phyloP scores from a whole-genome alignment of 768 basidiomycete species.

The Auricularia sp. region DNA sequence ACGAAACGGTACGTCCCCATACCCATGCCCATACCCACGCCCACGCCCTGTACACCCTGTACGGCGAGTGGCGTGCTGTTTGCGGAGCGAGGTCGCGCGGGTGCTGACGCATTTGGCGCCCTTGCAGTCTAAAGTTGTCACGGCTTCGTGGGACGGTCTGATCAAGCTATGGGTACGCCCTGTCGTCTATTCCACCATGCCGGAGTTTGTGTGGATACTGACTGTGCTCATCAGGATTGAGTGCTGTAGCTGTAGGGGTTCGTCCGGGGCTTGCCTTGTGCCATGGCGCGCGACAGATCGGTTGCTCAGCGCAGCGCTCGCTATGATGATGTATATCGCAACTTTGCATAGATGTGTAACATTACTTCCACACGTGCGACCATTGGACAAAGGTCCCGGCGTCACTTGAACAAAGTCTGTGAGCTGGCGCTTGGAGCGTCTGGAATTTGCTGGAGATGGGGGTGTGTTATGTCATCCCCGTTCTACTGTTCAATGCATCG shows the following conservation, averaged over 20 bases:
- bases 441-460: too few relatives aligned
- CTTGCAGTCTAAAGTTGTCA: slow-evolving; percentile 85
- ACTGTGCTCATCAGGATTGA: too few relatives aligned
- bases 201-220: too few relatives aligned
- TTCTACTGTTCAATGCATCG: too few relatives aligned
- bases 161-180: slow-evolving; percentile 91
- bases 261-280: too few relatives aligned
- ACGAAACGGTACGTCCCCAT: slow-evolving; percentile 70
- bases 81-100: background rate
- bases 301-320: too few relatives aligned
- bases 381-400: too few relatives aligned
- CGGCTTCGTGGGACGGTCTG: slow-evolving; percentile 94
- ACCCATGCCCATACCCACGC: background rate
- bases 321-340: too few relatives aligned
- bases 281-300: too few relatives aligned
- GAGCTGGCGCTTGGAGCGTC: too few relatives aligned
- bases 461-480: too few relatives aligned
- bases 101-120: slow-evolving; percentile 6
- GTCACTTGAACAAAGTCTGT: background rate
- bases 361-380: background rate
- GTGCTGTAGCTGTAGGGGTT: too few relatives aligned
- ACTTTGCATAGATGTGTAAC: background rate
- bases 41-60: background rate
- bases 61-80: background rate
- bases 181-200: background rate